Conservation (phyloP, 2,329 filamentous ascomycete species). For the Claviceps humidiphila region DNA sequence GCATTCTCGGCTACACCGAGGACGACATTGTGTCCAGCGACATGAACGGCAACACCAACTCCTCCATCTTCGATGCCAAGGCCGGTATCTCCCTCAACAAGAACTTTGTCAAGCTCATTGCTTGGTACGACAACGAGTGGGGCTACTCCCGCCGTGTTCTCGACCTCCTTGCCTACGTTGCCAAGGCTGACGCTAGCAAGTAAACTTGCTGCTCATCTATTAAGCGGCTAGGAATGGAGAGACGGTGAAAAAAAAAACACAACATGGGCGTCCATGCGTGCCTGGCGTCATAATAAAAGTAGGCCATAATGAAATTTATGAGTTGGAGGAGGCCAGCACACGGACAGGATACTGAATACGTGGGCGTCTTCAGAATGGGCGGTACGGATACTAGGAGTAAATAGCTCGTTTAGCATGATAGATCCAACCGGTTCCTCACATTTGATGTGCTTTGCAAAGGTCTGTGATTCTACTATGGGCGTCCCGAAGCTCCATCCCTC, state of each 20-base stretch:
- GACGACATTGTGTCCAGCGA: constrained; percentile 93
- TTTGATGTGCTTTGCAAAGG: neutral
- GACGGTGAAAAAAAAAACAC: neutral
- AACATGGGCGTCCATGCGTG: neutral
- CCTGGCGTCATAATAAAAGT: neutral
- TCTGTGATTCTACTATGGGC: neutral
- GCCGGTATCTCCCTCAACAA: constrained; percentile 96
- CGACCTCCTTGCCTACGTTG: constrained; percentile 66
- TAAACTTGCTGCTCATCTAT: constrained; percentile 16
- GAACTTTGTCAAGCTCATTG: constrained; percentile 97
- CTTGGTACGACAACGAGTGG: constrained; percentile 99
- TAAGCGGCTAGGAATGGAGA: neutral
- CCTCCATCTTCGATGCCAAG: constrained; percentile 98
- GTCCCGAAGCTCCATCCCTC: too few relatives aligned
- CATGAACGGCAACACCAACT: constrained; percentile 82
- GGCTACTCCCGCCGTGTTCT: constrained; percentile 95
- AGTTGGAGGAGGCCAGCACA: neutral
- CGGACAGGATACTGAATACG: neutral
- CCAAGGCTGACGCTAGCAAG: constrained; percentile 57
- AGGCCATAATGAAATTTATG: neutral
- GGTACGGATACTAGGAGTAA: neutral
- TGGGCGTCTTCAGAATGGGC: neutral
- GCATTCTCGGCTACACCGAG: constrained; percentile 88
- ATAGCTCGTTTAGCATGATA: constrained; percentile 4
- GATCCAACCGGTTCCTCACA: constrained; percentile 2